Conservation (phyloP, 2,329 filamentous ascomycete genomes). For the Sporothrix variecibatus region DNA sequence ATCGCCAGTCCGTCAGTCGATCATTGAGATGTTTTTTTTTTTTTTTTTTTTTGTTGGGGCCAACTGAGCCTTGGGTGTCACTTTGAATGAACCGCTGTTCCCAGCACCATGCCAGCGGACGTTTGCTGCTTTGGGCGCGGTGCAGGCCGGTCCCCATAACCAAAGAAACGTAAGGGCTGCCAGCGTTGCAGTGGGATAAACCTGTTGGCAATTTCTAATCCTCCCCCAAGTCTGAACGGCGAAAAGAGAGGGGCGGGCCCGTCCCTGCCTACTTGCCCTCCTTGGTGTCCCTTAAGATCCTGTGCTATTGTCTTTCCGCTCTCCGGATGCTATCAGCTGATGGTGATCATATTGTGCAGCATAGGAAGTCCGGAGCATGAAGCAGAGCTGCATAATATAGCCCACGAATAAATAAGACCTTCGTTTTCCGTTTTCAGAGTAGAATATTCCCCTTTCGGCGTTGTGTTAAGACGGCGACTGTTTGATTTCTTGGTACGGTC, state of each 20-base stretch:
- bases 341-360: background rate
- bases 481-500: background rate
- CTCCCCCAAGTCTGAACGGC: background rate
- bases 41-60: background rate
- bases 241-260: background rate
- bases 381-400: background rate
- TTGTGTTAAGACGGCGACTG: background rate
- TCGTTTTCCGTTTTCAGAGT: background rate
- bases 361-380: background rate
- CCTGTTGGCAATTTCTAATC: conserved; percentile 2
- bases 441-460: background rate
- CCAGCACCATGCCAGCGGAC: background rate
- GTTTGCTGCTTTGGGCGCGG: conserved; percentile 17
- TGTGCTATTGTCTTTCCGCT: background rate
- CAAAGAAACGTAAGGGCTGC: background rate
- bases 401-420: background rate
- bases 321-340: background rate
- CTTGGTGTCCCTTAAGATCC: background rate
- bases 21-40: background rate
- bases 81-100: background rate
- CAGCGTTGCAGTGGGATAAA: conserved; percentile 15
- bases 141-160: conserved; percentile 6
- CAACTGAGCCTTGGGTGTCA: background rate
- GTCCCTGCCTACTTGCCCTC: background rate
- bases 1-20: background rate